Base-by-base conservation (phyloP, 129 eudicot genomes). In the Helianthus tuberosus region DNA sequence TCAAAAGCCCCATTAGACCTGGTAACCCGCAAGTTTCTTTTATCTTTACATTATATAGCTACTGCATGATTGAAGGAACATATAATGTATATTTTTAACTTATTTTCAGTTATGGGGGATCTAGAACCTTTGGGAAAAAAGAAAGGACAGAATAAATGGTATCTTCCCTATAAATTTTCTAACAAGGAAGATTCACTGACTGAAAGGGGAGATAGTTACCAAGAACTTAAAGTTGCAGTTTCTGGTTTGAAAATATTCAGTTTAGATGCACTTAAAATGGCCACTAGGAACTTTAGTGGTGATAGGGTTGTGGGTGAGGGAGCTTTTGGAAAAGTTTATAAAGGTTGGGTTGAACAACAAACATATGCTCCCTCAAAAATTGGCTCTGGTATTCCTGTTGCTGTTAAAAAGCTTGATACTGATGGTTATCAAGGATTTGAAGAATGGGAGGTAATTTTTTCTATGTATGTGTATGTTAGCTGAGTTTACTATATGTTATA, bases 361-460 rank as follows among this genome's bases (percentile, higher is more conserved):
- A 77, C 82, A 23, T 73, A 48, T 17, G 68, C 27, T 39, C 78
- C 79, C 10, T 72, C 74, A 14, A 63, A 25, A 50, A 50, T 9
- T 36, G 85, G 77, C 41, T 63, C 58, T 13, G 71, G 85, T 61
- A 79, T 76, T 29, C 51, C 69, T 35, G 32, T 84, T 61, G 82
- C 85, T 16, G 43, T 84, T 72, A 73, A 84, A 79, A 71, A 72
- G 11, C 70, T 72, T 0, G 20, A 67, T 48, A 9, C 66, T 11
- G 39, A 72, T 29, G 60, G 76, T 32, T 39, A 16, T 50, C 73
- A 71, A 51, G 84, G 82, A 15, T 38, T 38, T 13, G 62, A 66
- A 46, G 84, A 79, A 65, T 79, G 84, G 87, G 69, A 70, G 82
- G 87, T 84, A 79, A 57, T 6, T 43, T 6, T 43, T 0, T 2